Conservation (phyloP, 2,329 filamentous ascomycete genomes). For the Alternaria incomplexa region DNA sequence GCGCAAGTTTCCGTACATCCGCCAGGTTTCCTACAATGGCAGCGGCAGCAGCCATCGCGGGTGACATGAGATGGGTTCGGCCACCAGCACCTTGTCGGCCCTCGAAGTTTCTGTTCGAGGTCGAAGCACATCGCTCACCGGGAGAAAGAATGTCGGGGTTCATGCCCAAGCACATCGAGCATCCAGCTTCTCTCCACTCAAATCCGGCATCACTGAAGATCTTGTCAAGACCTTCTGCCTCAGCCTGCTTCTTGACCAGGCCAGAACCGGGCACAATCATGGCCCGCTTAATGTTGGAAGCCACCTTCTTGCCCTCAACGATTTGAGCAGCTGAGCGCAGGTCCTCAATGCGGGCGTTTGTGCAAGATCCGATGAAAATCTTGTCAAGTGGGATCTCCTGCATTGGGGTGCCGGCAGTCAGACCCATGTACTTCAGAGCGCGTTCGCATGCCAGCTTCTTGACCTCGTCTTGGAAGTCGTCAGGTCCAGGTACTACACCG, state of each 20-base stretch:
- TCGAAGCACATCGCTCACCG: constrained; percentile 90
- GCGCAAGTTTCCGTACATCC: constrained; percentile 82
- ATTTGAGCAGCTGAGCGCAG: constrained; percentile 84
- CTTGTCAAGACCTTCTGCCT: constrained; percentile 89
- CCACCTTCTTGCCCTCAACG: constrained; percentile 85
- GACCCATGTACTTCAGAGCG: constrained; percentile 95
- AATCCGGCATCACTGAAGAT: constrained; percentile 92
- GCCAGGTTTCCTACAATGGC: constrained; percentile 89
- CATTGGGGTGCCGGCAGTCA: constrained; percentile 84
- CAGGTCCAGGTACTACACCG: constrained; percentile 85
- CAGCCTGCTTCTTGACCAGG: constrained; percentile 89
- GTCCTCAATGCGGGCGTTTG: constrained; percentile 96
- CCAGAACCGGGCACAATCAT: constrained; percentile 97
- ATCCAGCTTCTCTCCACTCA: constrained; percentile 97
- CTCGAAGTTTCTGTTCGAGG: constrained; percentile 97
- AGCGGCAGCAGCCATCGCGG: constrained; percentile 92
- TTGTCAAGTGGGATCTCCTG: constrained; percentile 93
- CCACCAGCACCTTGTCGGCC: constrained; percentile 91
- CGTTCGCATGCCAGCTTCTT: constrained; percentile 82
- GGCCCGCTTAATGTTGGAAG: constrained; percentile 86
- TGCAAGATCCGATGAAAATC: constrained; percentile 97
- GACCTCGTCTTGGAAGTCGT: constrained; percentile 78
- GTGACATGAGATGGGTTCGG: constrained; percentile 94
- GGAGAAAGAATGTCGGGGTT: constrained; percentile 96
- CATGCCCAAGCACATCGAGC: constrained; percentile 99